phyloP scores from a whole-genome alignment of 2,329 filamentous ascomycete species.

The Fusarium sp. region DNA sequence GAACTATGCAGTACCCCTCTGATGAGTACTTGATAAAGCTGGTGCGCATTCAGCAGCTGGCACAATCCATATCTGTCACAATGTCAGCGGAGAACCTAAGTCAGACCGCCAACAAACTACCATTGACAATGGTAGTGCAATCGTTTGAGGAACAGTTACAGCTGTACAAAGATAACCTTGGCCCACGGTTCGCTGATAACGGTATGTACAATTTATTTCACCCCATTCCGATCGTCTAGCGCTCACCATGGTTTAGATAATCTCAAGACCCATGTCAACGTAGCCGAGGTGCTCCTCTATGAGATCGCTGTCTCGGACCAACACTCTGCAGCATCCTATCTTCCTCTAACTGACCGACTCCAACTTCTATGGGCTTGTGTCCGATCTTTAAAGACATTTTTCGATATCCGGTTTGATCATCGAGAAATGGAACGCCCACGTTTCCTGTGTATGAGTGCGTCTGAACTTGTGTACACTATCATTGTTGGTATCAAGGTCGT shows the following conservation, averaged over 20 bases:
- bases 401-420: conserved; percentile 47
- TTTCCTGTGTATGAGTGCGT: conserved; percentile 54
- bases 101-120: conserved; percentile 48
- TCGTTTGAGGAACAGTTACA: conserved; percentile 56
- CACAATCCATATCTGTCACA: conserved; percentile 55
- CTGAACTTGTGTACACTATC: conserved; percentile 57
- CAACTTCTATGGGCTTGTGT: conserved; percentile 57
- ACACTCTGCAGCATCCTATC: conserved; percentile 41
- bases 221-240: background rate
- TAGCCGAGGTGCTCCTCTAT: conserved; percentile 57
- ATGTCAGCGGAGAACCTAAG: conserved; percentile 45
- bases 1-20: conserved; percentile 52
- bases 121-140: conserved; percentile 52
- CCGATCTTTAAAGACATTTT: conserved; percentile 51
- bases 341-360: conserved; percentile 51
- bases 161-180: conserved; percentile 48
- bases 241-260: conserved; percentile 43
- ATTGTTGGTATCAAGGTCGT: conserved; percentile 58
- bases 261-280: conserved; percentile 52
- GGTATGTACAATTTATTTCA: conserved; percentile 37
- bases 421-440: conserved; percentile 48
- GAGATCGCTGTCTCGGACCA: conserved; percentile 55
- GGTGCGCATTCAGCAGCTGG: conserved; percentile 57
- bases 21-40: conserved; percentile 57
- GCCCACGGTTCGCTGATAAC: conserved; percentile 46